Evolutionary conservation across 805 yeast genomes (phyloP).

Genomic region (Yarrowia sp.): DNA sequence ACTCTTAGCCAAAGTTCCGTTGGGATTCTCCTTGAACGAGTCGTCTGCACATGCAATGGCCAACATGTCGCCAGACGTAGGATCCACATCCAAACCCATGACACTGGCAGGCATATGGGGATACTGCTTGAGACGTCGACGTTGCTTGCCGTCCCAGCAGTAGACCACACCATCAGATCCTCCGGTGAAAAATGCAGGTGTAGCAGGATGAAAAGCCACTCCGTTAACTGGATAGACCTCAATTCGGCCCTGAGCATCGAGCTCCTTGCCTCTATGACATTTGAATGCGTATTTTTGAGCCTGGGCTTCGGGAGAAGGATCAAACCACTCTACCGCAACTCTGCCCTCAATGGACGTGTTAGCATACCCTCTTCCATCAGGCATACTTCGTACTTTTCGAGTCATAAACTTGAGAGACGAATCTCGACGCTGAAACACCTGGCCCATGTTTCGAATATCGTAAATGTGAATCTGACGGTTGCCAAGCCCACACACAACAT

Average conservation of each 20-base stretch:
- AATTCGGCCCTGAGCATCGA: slow-evolving; percentile 44
- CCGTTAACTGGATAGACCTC: slow-evolving; percentile 51
- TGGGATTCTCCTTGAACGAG: slow-evolving; percentile 41
- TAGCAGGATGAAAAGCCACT: slow-evolving; percentile 42
- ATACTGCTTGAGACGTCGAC: slow-evolving; percentile 46
- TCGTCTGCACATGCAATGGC: slow-evolving; percentile 53
- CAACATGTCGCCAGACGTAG: slow-evolving; percentile 36
- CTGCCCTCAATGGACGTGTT: slow-evolving; percentile 78
- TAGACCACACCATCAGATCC: slow-evolving; percentile 53
- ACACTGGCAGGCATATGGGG: slow-evolving; percentile 42
- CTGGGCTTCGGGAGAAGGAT: slow-evolving; percentile 45
- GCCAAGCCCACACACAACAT: slow-evolving; percentile 53
- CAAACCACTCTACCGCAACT: slow-evolving; percentile 67
- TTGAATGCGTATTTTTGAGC: slow-evolving; percentile 68
- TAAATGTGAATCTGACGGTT: slow-evolving; percentile 53
- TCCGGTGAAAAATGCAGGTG: slow-evolving; percentile 47
- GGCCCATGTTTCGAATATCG: slow-evolving; percentile 48
- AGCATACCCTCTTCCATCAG: slow-evolving; percentile 56
- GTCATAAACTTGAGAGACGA: slow-evolving; percentile 67
- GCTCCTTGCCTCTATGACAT: slow-evolving; percentile 54
- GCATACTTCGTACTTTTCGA: slow-evolving; percentile 52
- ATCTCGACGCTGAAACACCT: slow-evolving; percentile 52
- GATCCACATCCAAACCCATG: slow-evolving; percentile 41
- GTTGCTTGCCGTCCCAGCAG: slow-evolving; percentile 48
- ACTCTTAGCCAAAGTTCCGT: background rate